Evolutionary conservation across 1,139 yeast genomes (phyloP), one percentile per base, ranked within the genome.

Genomic region (Protomyces arabidopsidicola): DNA sequence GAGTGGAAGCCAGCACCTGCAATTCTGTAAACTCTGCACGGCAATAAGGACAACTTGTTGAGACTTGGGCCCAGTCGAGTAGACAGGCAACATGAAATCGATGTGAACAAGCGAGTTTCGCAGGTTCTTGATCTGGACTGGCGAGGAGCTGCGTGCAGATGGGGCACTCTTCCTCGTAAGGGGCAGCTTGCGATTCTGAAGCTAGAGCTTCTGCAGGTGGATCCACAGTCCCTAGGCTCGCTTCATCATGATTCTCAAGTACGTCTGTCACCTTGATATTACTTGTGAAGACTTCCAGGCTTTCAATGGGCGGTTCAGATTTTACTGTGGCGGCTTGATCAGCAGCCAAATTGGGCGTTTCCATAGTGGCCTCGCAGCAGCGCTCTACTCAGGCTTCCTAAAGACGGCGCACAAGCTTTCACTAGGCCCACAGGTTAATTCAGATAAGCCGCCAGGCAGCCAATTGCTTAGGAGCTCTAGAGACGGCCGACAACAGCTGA

Each of bases 1-100:
- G 51, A 4, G 48, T 16, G 12, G 48, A 42, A n/a, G 53, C 52
- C 18, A 51, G 36, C 2, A 58, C 53, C 3, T 24, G 18, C 52
- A 58, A 9, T 24, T 39, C 8, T 34, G 52, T 22, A 22, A 58
- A 58, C 9, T 58, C 62, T 20, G 55, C 38, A 18, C 62, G 62
- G 53, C 62, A 58, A 20, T 58, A 58, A 8, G 62, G 62, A 34
- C 62, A 58, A 34, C 62, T 58, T 16, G 48, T 58, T 10, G 62
- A 55, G 16, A 50, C 38, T 24, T 58, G 52, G 3, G 52, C 53
- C 62, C 62, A 58, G 16, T 58, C 62, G 16, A 20, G 12, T 2
- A 58, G 16, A 52, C 62, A 58, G n/a, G 42, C 45, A 27, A 51
- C 45, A 24, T 58, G 62, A 31, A 51, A 58, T 45, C 55, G 35